These are phyloP conservation scores for Solanum infundibuliforme DNA, from an alignment of 257 asterid species.

Conservation along the genomic window DNA sequence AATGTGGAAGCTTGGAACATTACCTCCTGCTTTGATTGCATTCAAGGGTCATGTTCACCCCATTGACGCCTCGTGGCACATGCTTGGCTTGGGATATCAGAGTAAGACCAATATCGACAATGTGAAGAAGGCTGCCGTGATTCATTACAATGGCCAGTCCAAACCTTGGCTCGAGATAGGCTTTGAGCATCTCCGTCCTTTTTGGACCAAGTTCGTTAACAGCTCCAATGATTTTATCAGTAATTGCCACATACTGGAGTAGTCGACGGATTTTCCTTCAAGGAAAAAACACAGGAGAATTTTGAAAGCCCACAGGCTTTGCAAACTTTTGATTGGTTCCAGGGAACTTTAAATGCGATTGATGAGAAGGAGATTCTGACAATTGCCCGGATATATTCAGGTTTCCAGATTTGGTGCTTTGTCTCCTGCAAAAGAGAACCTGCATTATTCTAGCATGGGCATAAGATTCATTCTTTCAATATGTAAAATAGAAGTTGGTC, in stretches of 20 bases:
- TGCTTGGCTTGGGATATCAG: constrained; percentile 99
- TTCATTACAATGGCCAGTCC: constrained; percentile 95
- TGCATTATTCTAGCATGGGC: constrained; percentile 23
- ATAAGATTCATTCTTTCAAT: constrained; percentile 46
- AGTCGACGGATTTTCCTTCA: constrained; percentile 8
- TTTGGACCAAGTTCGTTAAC: constrained; percentile 91
- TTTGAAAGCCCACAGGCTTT: constrained; percentile 1
- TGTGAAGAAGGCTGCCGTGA: constrained; percentile 84
- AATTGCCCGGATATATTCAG: constrained; percentile 13
- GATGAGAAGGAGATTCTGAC: constrained; percentile 22
- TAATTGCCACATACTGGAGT: constrained; percentile 92
- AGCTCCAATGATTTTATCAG: constrained; percentile 80
- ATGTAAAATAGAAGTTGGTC: constrained; percentile 50
- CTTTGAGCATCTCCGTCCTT: constrained; percentile 95
- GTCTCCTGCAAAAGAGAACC: constrained; percentile 24
- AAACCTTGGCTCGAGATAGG: constrained; percentile 99
- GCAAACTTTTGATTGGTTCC: background rate
- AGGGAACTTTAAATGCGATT: background rate
- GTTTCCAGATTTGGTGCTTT: constrained; percentile 19
- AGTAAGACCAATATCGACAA: constrained; percentile 58
- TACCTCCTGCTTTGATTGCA: constrained; percentile 98
- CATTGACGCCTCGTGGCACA: constrained; percentile 92
- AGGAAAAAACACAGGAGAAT: constrained; percentile 1
- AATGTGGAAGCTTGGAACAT: constrained; percentile 95
- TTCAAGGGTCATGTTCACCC: constrained; percentile 84